Percentiles rank a stretch among this genome's conserved stretches.
Conservation (phyloP, 2,329 filamentous ascomycete species). For the Whalleya microplaca region DNA sequence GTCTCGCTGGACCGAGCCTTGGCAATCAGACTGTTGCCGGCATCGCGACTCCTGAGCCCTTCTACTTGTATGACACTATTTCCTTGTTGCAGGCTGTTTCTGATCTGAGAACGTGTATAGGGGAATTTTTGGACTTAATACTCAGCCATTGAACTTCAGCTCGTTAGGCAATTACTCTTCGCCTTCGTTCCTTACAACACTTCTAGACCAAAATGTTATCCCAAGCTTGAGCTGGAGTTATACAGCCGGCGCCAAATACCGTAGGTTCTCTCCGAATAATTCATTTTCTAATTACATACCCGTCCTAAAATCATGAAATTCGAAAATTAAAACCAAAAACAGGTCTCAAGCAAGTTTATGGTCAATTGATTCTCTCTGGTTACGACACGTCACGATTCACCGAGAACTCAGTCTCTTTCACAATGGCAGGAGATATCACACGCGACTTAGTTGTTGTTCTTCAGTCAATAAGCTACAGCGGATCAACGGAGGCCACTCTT, state of each 20-base stretch:
- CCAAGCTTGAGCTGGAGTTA: constrained; percentile 48
- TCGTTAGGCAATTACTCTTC: constrained; percentile 41
- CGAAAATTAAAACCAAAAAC: no score
- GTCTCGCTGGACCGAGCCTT: constrained; percentile 38
- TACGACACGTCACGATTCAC: constrained; percentile 46
- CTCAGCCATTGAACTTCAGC: constrained; percentile 44
- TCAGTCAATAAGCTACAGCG: constrained; percentile 44
- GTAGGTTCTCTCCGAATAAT: constrained; percentile 27
- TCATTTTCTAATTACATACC: constrained; percentile 1
- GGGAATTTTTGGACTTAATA: constrained; percentile 44
- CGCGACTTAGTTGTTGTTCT: constrained; percentile 43
- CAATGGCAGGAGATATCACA: constrained; percentile 40
- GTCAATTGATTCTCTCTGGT: constrained; percentile 45
- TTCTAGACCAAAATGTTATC: constrained; percentile 42
- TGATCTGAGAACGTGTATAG: constrained; percentile 26
- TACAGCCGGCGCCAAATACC: constrained; percentile 46
- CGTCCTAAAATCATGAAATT: constrained; percentile 10
- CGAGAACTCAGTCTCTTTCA: constrained; percentile 43
- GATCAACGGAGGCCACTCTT: constrained; percentile 36
- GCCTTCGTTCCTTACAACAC: constrained; percentile 41
- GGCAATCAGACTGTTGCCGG: constrained; percentile 39
- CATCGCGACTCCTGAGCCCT: constrained; percentile 39
- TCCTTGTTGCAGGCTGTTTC: background rate
- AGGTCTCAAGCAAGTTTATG: constrained; percentile 43
- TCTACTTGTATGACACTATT: constrained; percentile 40